Base-by-base conservation (phyloP, 176 grass and related monocot genomes). In the Raddia distichophylla region DNA sequence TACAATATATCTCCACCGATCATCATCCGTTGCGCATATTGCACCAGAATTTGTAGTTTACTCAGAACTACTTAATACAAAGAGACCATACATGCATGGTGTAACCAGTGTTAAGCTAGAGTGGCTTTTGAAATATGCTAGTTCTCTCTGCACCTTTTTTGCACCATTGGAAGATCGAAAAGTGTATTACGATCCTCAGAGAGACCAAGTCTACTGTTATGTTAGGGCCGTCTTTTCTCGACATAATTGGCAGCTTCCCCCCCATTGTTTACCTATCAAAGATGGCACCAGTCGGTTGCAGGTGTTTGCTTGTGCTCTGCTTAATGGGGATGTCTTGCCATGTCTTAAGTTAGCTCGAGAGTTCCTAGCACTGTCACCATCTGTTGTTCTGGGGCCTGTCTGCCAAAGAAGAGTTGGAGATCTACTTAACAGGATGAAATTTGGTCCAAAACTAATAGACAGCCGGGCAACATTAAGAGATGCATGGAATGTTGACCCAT, bases 71-170 rank as follows among this genome's bases (percentile, higher is more conserved):
- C 87, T 99, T 74, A 83, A 95, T 53, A 99, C 84, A 84, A 99
- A 99, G 75, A 91, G 91, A 73, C 80, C 89, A 59, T 95, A 99
- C 86, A 91, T 99, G 89, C 91, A 95, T 85, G 96, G 93, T 67
- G 86, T 93, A 76, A 99, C 96, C 22, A 86, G 64, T 63, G 73
- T 95, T 32, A 93, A 99, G 76, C 82, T 93, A 60, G 82, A 85
- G 50, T 99, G 96, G 96, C 89, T 99, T 80, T 68, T 99, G 17
- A 99, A 95, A 70, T 91, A 99, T 90, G 96, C 86, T 44, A 91
- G 82, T 87, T 89, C 91, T 82, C 84, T 95, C 49, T 99, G 96
- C 84, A 95, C 96, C 56, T 99, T 95, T 75, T 95, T 93, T 32
- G 82, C 86, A 16, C 93, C 91, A 13, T 83, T 93, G 84, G 89